Evolutionary conservation across 1,284 basidiomycete genomes (phyloP), one percentile per base, ranked within the genome.

Genomic region (Uromyces viciae-fabae): DNA sequence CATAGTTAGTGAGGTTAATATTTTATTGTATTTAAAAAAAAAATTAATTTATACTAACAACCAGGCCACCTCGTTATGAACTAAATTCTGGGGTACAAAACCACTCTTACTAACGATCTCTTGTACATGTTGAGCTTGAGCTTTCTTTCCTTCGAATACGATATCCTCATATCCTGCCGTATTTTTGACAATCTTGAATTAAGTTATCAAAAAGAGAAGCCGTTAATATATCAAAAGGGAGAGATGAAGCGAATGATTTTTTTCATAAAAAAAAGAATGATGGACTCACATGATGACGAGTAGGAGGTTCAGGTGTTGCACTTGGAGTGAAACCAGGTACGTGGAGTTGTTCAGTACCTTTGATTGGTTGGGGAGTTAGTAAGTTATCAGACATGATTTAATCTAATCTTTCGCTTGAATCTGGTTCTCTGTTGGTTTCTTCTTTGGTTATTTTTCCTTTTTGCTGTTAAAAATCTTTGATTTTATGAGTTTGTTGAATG

Each of bases 1-100:
- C 40, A 31, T 43, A 40, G 33, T 28, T 58, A 25, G 28, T 19
- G 40, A 56, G 68, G 62, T 66, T n/a, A 69, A 69, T 78, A 71
- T 19, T 5, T 60, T 15, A 4, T 60, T 60, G 36, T 60, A 14
- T 14, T 25, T 60, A 52, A 71, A 52, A 62, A 43, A 31, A 5
- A 42, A 80, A 62, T 3, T 19, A 54, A 19, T 8, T 82, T 84
- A 82, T 83, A 84, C 82, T 82, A 85, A 86, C 83, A 86, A 86
- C 86, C 86, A 86, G 66, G 84, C 83, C 52, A 86, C 85, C 81
- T 86, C 86, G 43, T 84, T 83, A 31, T 82, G 82, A 58, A 86
- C 83, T 43, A 85, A 84, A 77, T 85, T 84, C 11, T 84, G 84
- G 38, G 85, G 85, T 19, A 86, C 85, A 78, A 86, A 86, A 46